Base-by-base conservation (phyloP, 2,329 filamentous ascomycete species). In the Verticillium nubilum region DNA sequence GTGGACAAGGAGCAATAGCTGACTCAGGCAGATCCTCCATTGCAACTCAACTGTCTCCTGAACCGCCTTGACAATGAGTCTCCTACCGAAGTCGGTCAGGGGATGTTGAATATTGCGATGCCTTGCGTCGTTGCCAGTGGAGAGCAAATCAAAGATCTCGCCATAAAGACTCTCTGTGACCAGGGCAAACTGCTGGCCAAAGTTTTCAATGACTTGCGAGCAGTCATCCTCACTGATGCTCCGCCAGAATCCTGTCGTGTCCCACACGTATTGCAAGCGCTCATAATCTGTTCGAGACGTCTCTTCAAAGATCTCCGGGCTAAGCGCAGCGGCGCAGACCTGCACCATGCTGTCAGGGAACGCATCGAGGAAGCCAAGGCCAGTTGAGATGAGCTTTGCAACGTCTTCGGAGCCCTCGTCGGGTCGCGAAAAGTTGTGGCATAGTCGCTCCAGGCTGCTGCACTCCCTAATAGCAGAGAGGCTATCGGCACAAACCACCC, bases 221-320 rank as follows among this genome's bases (percentile, higher is more conserved):
- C 87, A 91, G 56, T 93, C 88, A 56, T 96, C 92, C 58, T 97
- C 91, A 1, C 89, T 89, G 57, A 98, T 86, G 60, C 90, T 87
- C 31, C 88, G 85, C 71, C 85, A 87, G 66, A 97, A 91, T 27
- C 88, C 88, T 61, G 90, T 90, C 62, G 87, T 86, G 62, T 92
- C 89, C 55, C 91, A 92, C 65, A 98, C 88, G 60, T 80, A 80
- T 67, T 90, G 86, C 69, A 98, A 89, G 33, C 90, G 85, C 67
- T 92, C 89, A 13, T 86, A 79, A 58, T 90, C 86, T 0, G 88
- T 86, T 61, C 85, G 83, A 4, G 88, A 84, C 1, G 89, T 84
- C 56, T 91, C 88, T 63, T 90, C 85, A 57, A 91, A 90, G 10
- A 96, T 77, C 70, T 96, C 91, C 47, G 84, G 81, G 52, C 88